These are phyloP conservation scores for Boletellus dicymbophilus DNA, from an alignment of 1,284 basidiomycete genomes.

Conservation along the genomic window DNA sequence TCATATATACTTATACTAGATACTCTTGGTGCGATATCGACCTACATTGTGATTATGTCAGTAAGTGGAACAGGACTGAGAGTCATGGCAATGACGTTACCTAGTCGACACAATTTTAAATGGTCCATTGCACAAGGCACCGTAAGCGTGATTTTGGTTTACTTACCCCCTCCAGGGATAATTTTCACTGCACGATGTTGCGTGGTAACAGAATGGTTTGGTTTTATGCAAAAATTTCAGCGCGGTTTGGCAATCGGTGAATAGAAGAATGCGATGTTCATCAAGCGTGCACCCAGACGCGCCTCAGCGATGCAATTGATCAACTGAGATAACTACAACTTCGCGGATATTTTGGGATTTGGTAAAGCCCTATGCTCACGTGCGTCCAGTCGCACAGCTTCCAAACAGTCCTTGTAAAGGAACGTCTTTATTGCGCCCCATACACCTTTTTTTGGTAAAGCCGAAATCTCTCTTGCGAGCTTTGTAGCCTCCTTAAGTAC, in stretches of 20 bases:
- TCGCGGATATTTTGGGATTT: slow-evolving; percentile 21
- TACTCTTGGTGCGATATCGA: background rate
- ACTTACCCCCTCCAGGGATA: background rate
- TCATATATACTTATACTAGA: slow-evolving; percentile 15
- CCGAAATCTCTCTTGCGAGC: slow-evolving; percentile 52
- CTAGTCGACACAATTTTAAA: slow-evolving; percentile 18
- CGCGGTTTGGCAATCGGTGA: slow-evolving; percentile 10
- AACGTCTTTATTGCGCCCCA: slow-evolving; percentile 68
- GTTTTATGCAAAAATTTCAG: background rate
- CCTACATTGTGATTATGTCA: slow-evolving; percentile 14
- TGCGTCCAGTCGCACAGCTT: slow-evolving; percentile 39
- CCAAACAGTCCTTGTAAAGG: slow-evolving; percentile 48
- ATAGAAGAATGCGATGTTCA: slow-evolving; percentile 1
- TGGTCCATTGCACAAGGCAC: slow-evolving; percentile 9
- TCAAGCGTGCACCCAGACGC: slow-evolving; percentile 7
- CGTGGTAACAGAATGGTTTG: slow-evolving; percentile 18
- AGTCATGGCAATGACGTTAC: slow-evolving; percentile 19
- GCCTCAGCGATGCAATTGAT: slow-evolving; percentile 7
- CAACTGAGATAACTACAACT: slow-evolving; percentile 34
- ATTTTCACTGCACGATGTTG: slow-evolving; percentile 3
- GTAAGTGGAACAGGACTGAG: slow-evolving; percentile 6
- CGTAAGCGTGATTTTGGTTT: background rate
- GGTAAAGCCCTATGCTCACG: slow-evolving; percentile 13
- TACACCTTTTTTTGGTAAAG: slow-evolving; percentile 53
- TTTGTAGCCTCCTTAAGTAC: slow-evolving; percentile 64